Conservation (phyloP, 768 basidiomycete species). For the Crassisporium funariophilum region DNA sequence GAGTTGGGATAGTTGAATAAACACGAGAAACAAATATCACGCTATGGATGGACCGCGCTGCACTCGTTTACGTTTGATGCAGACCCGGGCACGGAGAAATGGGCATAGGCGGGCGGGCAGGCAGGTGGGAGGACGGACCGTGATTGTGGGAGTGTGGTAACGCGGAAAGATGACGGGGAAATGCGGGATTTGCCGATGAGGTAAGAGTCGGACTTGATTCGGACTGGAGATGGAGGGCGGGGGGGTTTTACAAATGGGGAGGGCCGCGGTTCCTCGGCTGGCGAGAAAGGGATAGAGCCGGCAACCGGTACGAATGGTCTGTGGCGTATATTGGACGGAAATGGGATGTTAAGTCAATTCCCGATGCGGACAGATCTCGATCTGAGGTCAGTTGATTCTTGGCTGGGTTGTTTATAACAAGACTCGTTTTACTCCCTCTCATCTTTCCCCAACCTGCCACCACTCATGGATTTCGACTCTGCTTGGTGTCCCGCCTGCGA, state of each 20-base stretch:
- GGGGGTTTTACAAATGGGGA: no score
- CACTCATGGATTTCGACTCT: constrained; percentile 57
- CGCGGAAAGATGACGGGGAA: constrained; percentile 20
- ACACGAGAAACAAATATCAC: no score
- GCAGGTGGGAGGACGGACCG: constrained; percentile 5
- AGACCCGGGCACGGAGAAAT: no score
- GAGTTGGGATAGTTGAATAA: no score
- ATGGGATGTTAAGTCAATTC: constrained; percentile 2
- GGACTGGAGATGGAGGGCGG: no score
- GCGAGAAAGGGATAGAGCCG: constrained; percentile 25
- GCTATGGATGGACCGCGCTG: no score
- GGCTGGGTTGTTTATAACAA: constrained; percentile 29
- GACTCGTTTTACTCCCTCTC: constrained; percentile 6
- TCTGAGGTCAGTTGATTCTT: constrained; percentile 10
- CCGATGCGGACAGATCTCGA: constrained; percentile 16
- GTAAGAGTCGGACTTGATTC: no score
- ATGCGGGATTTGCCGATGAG: no score
- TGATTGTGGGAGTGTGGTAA: no score
- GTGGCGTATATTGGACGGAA: constrained; percentile 11
- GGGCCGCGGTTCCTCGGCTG: no score
- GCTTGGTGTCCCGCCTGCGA: constrained; percentile 84
- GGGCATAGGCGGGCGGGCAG: constrained; percentile 2
- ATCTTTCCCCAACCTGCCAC: constrained; percentile 17
- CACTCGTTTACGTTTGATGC: no score
- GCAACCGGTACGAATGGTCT: constrained; percentile 28